These are phyloP conservation scores for Tolypocladium sp. DNA, from an alignment of 2,329 filamentous ascomycete species.

Conservation along the genomic window DNA sequence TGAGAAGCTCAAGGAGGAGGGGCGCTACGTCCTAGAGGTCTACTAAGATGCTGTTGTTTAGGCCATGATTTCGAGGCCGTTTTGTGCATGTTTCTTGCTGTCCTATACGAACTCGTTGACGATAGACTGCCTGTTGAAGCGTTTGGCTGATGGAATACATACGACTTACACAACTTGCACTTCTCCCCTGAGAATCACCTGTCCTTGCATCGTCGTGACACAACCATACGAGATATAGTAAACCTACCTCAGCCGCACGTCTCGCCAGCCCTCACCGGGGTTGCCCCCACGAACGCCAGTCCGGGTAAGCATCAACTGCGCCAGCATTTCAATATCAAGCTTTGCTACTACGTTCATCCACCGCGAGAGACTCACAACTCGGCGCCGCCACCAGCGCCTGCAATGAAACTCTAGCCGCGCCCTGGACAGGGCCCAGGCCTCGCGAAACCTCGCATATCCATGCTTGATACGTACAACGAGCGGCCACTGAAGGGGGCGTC, in stretches of 20 bases:
- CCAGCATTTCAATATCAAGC: not conserved
- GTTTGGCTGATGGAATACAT: not conserved
- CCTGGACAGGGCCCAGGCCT: not conserved
- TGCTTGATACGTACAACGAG: not conserved
- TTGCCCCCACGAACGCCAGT: not conserved
- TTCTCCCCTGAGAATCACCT: not conserved
- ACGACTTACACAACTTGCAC: not conserved
- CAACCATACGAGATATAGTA: not conserved
- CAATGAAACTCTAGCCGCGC: not conserved
- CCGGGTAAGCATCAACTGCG: not conserved
- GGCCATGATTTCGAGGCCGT: not conserved
- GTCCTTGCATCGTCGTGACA: not conserved
- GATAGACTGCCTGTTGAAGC: not conserved
- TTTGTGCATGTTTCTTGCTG: not conserved
- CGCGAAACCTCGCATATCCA: not conserved
- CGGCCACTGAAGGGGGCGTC: not conserved
- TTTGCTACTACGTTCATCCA: not conserved
- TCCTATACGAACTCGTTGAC: not conserved
- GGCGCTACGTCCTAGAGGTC: conserved; percentile 91
- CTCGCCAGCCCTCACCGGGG: not conserved
- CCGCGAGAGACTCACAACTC: not conserved
- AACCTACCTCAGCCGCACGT: not conserved
- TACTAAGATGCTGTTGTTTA: conserved; percentile 50
- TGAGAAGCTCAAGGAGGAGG: conserved; percentile 91
- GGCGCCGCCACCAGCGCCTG: not conserved